A percentile compares a stretch with the other conserved stretches of the same genome.
These are phyloP conservation scores for Boeremia exigua DNA, from an alignment of 2,329 filamentous ascomycete species.

Conservation along the genomic window DNA sequence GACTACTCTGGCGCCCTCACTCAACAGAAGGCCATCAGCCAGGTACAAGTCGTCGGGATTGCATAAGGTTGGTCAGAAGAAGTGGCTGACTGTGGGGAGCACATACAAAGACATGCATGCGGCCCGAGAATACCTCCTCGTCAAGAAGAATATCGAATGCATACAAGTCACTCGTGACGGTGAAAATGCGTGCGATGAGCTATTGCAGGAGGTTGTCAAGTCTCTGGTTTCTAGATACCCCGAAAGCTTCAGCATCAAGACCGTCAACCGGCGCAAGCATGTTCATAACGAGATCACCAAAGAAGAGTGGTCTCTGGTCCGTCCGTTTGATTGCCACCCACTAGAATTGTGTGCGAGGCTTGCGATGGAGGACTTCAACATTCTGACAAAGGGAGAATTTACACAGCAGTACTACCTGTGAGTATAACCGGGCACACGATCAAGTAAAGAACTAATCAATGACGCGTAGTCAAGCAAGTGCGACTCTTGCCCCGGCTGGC, in stretches of 20 bases:
- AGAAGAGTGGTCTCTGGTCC: constrained; percentile 52
- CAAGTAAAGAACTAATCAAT: not conserved
- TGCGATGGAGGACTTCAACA: constrained; percentile 60
- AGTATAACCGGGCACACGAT: constrained; percentile 19
- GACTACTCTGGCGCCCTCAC: not conserved
- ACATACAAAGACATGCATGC: constrained; percentile 54
- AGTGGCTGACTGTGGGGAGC: constrained; percentile 59
- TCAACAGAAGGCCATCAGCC: not conserved
- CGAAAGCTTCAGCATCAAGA: constrained; percentile 47
- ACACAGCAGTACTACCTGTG: constrained; percentile 57
- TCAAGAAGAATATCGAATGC: constrained; percentile 49
- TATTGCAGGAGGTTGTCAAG: constrained; percentile 53
- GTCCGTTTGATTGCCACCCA: constrained; percentile 48
- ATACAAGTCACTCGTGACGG: constrained; percentile 55
- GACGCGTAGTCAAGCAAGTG: constrained; percentile 53
- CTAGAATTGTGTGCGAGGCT: constrained; percentile 59
- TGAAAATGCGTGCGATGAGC: constrained; percentile 55
- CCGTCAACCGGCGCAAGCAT: constrained; percentile 19
- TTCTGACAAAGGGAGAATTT: constrained; percentile 53
- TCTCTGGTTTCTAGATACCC: constrained; percentile 56
- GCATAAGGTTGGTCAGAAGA: constrained; percentile 51
- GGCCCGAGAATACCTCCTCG: constrained; percentile 51
- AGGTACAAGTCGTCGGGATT: constrained; percentile 48
- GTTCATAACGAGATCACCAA: constrained; percentile 52
- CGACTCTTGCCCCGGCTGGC: constrained; percentile 61